Evolutionary conservation across 192 early-diverging fungal species (phyloP).

Genomic region (Helicostylum pulchrum): DNA sequence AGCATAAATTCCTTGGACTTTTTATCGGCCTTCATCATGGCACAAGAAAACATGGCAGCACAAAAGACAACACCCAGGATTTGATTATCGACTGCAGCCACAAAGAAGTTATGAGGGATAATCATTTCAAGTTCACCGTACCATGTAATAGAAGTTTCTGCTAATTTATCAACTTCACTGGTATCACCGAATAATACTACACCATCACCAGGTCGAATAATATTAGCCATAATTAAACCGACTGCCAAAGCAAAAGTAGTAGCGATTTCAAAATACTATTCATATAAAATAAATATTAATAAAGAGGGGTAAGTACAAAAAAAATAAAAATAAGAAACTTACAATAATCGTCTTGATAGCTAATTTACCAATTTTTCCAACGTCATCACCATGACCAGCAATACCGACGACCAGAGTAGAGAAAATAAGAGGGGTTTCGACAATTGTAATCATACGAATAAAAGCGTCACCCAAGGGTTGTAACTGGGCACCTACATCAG

Average conservation of each 20-base stretch:
- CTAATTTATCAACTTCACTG: constrained; percentile 2
- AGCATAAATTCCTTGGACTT: constrained; percentile 48
- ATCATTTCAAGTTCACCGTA: constrained; percentile 53
- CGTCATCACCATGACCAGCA: constrained; percentile 67
- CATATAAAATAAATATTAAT: not conserved
- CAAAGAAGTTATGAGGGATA: constrained; percentile 59
- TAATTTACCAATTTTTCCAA: constrained; percentile 54
- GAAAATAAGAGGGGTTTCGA: constrained; percentile 67
- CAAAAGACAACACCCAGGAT: constrained; percentile 62
- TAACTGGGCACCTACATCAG: constrained; percentile 37
- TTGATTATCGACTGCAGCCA: constrained; percentile 34
- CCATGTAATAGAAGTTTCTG: constrained; percentile 47
- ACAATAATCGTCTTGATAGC: constrained; percentile 62
- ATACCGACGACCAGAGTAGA: constrained; percentile 70
- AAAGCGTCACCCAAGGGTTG: constrained; percentile 50
- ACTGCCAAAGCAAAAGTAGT: constrained; percentile 63
- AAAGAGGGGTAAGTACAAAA: too few relatives aligned
- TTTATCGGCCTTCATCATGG: constrained; percentile 44
- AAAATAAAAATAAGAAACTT: constrained; percentile 4
- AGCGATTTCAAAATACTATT: constrained; percentile 60
- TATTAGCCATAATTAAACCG: constrained; percentile 63
- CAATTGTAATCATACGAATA: constrained; percentile 48
- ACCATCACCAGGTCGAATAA: constrained; percentile 61
- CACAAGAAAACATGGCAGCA: constrained; percentile 61
- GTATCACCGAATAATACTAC: constrained; percentile 28